Evolutionary conservation across 2,329 filamentous ascomycete genomes (phyloP).

Genomic region (Aphanocladium album): DNA sequence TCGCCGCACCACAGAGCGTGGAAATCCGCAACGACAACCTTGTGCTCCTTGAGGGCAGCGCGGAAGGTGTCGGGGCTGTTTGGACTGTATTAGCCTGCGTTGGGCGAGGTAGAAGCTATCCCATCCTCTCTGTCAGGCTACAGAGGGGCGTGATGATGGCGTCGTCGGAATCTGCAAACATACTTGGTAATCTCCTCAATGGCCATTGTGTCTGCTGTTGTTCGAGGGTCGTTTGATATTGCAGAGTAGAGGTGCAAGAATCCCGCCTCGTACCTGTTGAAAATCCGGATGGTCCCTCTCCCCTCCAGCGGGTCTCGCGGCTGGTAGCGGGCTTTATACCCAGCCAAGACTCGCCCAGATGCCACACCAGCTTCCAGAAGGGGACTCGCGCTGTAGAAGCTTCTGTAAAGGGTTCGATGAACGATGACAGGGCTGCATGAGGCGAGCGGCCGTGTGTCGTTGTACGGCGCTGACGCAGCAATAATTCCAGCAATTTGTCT

Average conservation of each 20-base stretch:
- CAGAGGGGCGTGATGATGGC: neutral
- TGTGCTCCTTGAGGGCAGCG: slow-evolving; percentile 27
- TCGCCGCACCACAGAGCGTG: slow-evolving; percentile 86
- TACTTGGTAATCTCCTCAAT: slow-evolving; percentile 14
- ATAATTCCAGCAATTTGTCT: too few relatives aligned
- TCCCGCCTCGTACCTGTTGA: neutral
- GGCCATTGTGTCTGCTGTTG: slow-evolving; percentile 1
- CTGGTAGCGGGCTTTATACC: neutral
- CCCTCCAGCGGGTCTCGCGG: neutral
- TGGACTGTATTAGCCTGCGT: neutral
- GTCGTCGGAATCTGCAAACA: neutral
- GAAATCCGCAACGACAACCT: slow-evolving; percentile 70
- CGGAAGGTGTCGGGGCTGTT: slow-evolving; percentile 11
- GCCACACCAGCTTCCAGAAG: neutral
- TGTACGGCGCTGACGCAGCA: too few relatives aligned
- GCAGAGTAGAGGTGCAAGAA: neutral
- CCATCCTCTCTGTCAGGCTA: too few relatives aligned
- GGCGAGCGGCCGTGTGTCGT: too few relatives aligned
- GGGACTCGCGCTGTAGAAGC: neutral
- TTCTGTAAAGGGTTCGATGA: neutral
- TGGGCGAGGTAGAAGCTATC: too few relatives aligned
- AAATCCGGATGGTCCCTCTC: neutral
- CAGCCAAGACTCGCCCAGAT: neutral
- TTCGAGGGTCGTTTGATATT: neutral
- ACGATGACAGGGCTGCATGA: neutral